Percentiles rank a stretch among this genome's conserved stretches.
phyloP scores from a whole-genome alignment of 305 asterid species.

The Fraxinus dipetala region DNA sequence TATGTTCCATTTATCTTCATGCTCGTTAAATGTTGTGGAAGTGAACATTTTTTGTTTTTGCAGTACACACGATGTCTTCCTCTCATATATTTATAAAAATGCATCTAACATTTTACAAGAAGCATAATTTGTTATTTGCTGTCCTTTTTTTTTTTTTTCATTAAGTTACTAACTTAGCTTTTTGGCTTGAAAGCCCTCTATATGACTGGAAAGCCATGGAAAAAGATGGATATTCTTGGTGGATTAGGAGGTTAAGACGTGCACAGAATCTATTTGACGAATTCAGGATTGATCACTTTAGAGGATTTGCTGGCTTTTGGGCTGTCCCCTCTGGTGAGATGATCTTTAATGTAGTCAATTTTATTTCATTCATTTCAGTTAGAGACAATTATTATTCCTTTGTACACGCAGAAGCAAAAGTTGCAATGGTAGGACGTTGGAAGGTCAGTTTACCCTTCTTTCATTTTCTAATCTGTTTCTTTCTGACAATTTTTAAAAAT shows the following conservation, averaged over 20 bases:
- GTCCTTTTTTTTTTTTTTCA: background rate
- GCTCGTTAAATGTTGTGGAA: background rate
- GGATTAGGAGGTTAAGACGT: slow-evolving; percentile 76
- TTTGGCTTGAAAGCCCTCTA: slow-evolving; percentile 58
- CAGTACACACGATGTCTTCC: background rate
- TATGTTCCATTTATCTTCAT: background rate
- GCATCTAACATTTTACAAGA: background rate
- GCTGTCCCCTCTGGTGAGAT: slow-evolving; percentile 94
- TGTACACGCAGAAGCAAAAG: slow-evolving; percentile 71
- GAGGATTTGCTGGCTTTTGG: slow-evolving; percentile 99
- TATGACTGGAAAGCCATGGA: slow-evolving; percentile 96
- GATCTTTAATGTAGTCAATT: slow-evolving; percentile 16
- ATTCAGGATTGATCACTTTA: slow-evolving; percentile 91
- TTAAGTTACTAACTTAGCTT: slow-evolving; percentile 15
- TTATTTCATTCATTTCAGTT: slow-evolving; percentile 8
- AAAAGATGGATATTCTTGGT: slow-evolving; percentile 84
- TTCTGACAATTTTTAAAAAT: slow-evolving; percentile 14
- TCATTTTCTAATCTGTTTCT: slow-evolving; percentile 15
- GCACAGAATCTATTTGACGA: slow-evolving; percentile 89
- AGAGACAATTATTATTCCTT: slow-evolving; percentile 12
- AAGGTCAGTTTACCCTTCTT: slow-evolving; percentile 54
- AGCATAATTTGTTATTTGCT: slow-evolving; percentile 5
- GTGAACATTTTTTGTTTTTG: background rate
- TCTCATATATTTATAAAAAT: background rate
- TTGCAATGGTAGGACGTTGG: slow-evolving; percentile 83